Conservation (phyloP, 2,329 filamentous ascomycete species). For the Beauveria medogensis region DNA sequence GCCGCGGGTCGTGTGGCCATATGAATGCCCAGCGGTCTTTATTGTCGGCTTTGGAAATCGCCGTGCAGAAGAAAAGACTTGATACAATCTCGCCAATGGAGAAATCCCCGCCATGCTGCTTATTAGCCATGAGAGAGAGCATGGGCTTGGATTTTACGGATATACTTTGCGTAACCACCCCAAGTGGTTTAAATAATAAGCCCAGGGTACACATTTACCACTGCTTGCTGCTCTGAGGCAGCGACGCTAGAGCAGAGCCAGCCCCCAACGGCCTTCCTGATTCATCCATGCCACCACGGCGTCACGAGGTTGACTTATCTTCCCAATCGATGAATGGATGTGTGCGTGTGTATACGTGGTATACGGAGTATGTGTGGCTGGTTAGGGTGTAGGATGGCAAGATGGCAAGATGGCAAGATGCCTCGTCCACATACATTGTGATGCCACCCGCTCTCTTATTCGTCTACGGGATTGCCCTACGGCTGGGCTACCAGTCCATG, state of each 20-base stretch:
- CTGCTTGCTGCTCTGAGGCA: background rate
- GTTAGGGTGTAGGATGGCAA: background rate
- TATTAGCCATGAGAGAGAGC: background rate
- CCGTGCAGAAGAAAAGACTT: too few species aligned
- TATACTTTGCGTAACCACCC: too few species aligned
- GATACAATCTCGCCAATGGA: background rate
- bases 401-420: background rate
- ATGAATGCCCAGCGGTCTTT: background rate
- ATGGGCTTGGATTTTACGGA: too few species aligned
- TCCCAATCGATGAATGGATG: background rate
- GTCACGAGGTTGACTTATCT: background rate
- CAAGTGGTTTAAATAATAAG: too few species aligned
- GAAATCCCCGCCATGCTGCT: background rate
- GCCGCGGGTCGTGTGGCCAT: background rate
- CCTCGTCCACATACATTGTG: background rate
- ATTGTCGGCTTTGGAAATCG: background rate
- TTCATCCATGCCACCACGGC: background rate
- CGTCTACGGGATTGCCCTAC: background rate
- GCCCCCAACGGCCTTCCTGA: conserved; percentile 8
- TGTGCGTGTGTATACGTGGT: background rate
- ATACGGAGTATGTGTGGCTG: background rate
- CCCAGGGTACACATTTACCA: background rate
- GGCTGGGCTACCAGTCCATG: background rate
- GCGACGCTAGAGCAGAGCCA: background rate
- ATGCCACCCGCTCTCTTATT: background rate